Base-by-base conservation (phyloP, 139 green algal genomes). In the Chlamydomonas sp. region DNA sequence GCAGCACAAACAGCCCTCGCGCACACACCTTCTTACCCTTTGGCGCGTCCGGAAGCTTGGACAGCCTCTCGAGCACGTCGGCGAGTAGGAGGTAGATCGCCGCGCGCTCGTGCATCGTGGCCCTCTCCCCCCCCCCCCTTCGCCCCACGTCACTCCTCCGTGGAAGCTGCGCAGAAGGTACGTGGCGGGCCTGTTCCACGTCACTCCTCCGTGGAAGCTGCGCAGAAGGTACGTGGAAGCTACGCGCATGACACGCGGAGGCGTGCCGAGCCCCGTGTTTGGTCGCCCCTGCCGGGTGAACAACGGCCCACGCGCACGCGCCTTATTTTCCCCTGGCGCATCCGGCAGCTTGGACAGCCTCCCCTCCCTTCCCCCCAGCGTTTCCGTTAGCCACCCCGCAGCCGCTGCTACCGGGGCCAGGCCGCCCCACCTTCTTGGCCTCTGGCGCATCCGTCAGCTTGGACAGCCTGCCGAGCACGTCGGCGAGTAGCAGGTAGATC, bases 81-180 rank as follows among this genome's bases (percentile, higher is more conserved):
- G 78, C 81, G 61, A 90, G 77, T 58, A 90, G 79, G 35, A 91
- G 76, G 79, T 83, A 89, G 13, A 92, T 76, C 33, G 76, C 79
- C 48, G 81, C 81, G 26, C 86, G 79, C 63, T 93, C 87, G 48
- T 81, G 54, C 48, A 82, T 16, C 38, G 63, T 79, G 33, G 83
- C 76, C 70, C 81, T 60, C 22, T 65, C 22, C 50, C 30, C 24
- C 28, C 48, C n/a, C n/a, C n/a, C n/a, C n/a, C n/a, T n/a, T n/a
- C n/a, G n/a, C n/a, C n/a, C n/a, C n/a, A n/a, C n/a, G n/a, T n/a
- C n/a, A n/a, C n/a, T n/a, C n/a, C n/a, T n/a, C n/a, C n/a, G n/a
- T n/a, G n/a, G n/a, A n/a, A n/a, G n/a, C n/a, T n/a, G n/a, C n/a
- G n/a, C n/a, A n/a, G n/a, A n/a, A n/a, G n/a, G n/a, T n/a, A n/a